Evolutionary conservation across 2,329 filamentous ascomycete genomes (phyloP).

Genomic region (Penicillium capsulatum): DNA sequence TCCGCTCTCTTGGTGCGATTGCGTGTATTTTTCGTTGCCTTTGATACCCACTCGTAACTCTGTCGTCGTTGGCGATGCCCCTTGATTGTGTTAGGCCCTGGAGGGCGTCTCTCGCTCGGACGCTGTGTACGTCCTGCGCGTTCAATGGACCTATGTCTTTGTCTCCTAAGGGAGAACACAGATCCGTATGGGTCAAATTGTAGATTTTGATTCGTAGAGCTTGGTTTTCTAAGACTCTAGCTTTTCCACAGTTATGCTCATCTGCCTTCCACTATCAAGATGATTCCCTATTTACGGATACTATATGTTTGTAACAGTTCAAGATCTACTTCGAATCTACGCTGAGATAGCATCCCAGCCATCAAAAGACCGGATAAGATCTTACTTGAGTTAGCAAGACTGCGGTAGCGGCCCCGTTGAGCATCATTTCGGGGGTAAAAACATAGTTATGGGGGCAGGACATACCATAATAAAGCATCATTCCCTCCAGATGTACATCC

Average conservation of each 20-base stretch:
- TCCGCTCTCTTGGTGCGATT: background rate
- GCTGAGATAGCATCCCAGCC: constrained; percentile 19
- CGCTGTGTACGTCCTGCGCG: no score
- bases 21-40: background rate
- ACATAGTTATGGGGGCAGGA: background rate
- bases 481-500: constrained; percentile 41
- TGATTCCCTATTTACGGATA: no score
- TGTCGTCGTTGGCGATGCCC: no score
- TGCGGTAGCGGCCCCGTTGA: background rate
- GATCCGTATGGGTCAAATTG: background rate
- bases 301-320: no score
- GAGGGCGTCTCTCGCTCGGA: background rate
- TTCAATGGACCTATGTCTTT: no score
- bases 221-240: no score
- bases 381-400: constrained; percentile 12
- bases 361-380: constrained; percentile 33
- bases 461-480: constrained; percentile 44
- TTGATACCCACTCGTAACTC: background rate
- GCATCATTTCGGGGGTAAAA: background rate
- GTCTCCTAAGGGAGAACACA: no score
- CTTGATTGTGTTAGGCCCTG: no score
- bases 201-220: no score
- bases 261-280: no score
- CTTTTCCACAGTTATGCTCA: no score
- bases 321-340: no score